phyloP scores from a whole-genome alignment of 306 rosid species.

The Cyclanthera cordifolia region DNA sequence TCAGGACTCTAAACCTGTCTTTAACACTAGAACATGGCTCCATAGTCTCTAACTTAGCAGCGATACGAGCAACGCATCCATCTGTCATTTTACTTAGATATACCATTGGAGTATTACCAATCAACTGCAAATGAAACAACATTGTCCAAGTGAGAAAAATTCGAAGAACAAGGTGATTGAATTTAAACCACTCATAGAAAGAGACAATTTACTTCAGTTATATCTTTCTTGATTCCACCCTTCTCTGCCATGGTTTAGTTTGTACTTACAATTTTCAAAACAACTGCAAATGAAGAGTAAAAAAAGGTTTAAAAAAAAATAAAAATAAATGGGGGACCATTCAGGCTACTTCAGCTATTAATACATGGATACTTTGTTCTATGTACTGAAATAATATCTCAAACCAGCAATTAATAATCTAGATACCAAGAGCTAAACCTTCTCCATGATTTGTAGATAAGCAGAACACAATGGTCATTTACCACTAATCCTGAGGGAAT shows the following conservation, averaged over 20 bases:
- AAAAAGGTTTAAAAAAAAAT: not conserved
- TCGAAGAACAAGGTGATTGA: not conserved
- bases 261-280: not conserved
- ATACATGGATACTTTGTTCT: not conserved
- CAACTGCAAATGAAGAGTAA: conserved; percentile 2
- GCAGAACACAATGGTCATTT: not conserved
- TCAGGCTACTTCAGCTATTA: not conserved
- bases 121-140: conserved; percentile 26
- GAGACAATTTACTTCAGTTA: conserved; percentile 39
- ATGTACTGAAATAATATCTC: not conserved
- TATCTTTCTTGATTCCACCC: conserved; percentile 54
- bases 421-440: not conserved
- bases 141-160: not conserved
- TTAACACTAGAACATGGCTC: conserved; percentile 61
- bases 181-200: not conserved
- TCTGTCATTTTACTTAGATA: conserved; percentile 52
- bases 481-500: no score
- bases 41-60: conserved; percentile 64
- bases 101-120: conserved; percentile 58
- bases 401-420: not conserved
- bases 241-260: conserved; percentile 36
- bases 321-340: not conserved
- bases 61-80: conserved; percentile 57
- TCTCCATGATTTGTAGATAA: not conserved
- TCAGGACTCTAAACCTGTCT: conserved; percentile 34